Conservation (phyloP, 1,284 basidiomycete species). For the Malassezia slooffiae region DNA sequence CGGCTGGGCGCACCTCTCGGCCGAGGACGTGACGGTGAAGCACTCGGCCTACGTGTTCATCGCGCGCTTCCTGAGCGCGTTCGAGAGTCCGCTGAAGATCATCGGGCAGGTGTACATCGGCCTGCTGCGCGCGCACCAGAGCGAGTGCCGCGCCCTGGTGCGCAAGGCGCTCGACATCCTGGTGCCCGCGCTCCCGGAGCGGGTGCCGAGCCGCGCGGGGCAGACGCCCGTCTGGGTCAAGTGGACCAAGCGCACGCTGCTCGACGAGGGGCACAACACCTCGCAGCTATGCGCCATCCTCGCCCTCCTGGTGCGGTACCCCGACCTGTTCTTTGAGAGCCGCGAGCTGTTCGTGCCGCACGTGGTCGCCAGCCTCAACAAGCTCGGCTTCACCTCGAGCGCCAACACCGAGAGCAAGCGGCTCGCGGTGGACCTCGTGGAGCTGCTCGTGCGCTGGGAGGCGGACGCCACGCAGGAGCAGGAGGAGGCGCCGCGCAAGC, state of each 20-base stretch:
- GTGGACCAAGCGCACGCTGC: conserved; percentile 71
- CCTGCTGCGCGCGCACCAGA: conserved; percentile 70
- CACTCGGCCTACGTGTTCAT: conserved; percentile 86
- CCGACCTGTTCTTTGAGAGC: conserved; percentile 82
- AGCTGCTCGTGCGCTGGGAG: conserved; percentile 49
- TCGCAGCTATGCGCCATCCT: conserved; percentile 80
- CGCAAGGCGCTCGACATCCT: conserved; percentile 81
- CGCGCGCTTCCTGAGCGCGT: conserved; percentile 84
- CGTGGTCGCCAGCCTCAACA: conserved; percentile 78
- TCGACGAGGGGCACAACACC: conserved; percentile 72
- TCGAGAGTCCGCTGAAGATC: conserved; percentile 85
- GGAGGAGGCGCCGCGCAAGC: conserved; percentile 45
- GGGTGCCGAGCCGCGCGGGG: conserved; percentile 47
- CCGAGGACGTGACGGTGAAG: conserved; percentile 79
- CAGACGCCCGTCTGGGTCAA: conserved; percentile 78
- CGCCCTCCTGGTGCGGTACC: conserved; percentile 81
- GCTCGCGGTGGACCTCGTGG: conserved; percentile 48
- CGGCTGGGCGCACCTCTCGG: conserved; percentile 75
- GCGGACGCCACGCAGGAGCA: conserved; percentile 44
- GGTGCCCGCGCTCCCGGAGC: conserved; percentile 65
- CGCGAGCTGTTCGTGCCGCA: conserved; percentile 90
- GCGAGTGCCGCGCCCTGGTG: conserved; percentile 63
- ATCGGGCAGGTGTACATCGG: conserved; percentile 88
- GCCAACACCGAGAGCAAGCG: conserved; percentile 65
- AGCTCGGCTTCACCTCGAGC: conserved; percentile 67